Evolutionary conservation across 257 asterid genomes (phyloP).

Genomic region (Ophiorrhiza pumila): DNA sequence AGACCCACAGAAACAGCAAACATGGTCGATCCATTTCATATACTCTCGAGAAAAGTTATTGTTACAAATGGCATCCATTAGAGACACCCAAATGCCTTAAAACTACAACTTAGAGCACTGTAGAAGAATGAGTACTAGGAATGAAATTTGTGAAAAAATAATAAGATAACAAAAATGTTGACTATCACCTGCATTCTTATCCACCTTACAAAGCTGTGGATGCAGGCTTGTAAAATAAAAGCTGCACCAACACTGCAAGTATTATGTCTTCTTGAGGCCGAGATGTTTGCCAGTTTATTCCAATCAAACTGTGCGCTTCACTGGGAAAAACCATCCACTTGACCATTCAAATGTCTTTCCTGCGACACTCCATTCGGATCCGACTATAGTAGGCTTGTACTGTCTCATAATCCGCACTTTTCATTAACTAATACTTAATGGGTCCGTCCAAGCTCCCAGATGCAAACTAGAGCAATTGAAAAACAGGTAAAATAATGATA

Average conservation of each 20-base stretch:
- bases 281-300: neutral
- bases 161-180: neutral
- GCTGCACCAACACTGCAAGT: slow-evolving; percentile 17
- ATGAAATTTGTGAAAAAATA: neutral
- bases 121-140: neutral
- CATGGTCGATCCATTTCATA: neutral
- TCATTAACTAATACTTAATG: slow-evolving; percentile 53
- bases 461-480: slow-evolving; percentile 61
- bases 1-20: neutral
- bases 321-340: neutral
- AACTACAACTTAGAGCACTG: neutral
- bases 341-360: neutral
- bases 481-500: slow-evolving; percentile 9
- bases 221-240: slow-evolving; percentile 14
- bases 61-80: slow-evolving; percentile 4
- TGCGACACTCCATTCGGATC: neutral
- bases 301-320: neutral
- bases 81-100: slow-evolving; percentile 6
- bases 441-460: slow-evolving; percentile 99
- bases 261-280: neutral
- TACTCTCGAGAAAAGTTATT: neutral
- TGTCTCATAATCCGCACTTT: neutral
- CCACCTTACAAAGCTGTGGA: neutral
- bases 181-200: neutral
- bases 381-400: neutral